phyloP scores from a whole-genome alignment of 805 yeast species.

The Saccharomycopsis amapae region DNA sequence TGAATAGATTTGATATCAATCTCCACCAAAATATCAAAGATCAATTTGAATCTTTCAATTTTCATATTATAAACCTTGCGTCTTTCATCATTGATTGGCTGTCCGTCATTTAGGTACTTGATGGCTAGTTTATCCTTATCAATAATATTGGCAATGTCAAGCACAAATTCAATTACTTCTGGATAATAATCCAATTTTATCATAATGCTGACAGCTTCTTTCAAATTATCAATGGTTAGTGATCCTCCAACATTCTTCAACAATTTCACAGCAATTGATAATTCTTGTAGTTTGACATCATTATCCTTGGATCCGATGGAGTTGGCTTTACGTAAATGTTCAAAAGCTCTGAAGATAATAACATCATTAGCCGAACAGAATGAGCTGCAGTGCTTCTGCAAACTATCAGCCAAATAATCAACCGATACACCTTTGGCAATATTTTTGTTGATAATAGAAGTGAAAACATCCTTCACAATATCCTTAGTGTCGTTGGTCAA shows the following conservation, averaged over 20 bases:
- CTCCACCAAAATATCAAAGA: slow-evolving; percentile 67
- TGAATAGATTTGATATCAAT: slow-evolving; percentile 57
- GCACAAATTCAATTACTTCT: slow-evolving; percentile 77
- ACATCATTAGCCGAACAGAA: slow-evolving; percentile 94
- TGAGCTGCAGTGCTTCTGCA: slow-evolving; percentile 90
- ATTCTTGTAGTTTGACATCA: slow-evolving; percentile 58
- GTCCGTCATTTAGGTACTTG: slow-evolving; percentile 48
- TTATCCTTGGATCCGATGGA: slow-evolving; percentile 63
- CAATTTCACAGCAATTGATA: slow-evolving; percentile 66
- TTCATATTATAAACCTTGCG: slow-evolving; percentile 46
- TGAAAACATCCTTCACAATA: slow-evolving; percentile 76
- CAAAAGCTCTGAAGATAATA: slow-evolving; percentile 87
- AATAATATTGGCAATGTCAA: slow-evolving; percentile 61
- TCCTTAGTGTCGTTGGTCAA: slow-evolving; percentile 48
- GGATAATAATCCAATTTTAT: slow-evolving; percentile 68
- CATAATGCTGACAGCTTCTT: slow-evolving; percentile 75
- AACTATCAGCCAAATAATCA: slow-evolving; percentile 76
- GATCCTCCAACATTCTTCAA: slow-evolving; percentile 76
- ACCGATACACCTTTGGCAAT: slow-evolving; percentile 90
- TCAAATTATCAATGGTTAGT: slow-evolving; percentile 68
- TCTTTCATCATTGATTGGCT: slow-evolving; percentile 43
- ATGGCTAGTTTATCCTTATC: slow-evolving; percentile 56
- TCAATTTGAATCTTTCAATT: slow-evolving; percentile 55
- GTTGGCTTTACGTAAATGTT: slow-evolving; percentile 81
- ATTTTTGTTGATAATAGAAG: slow-evolving; percentile 82